phyloP scores from a whole-genome alignment of 2,329 filamentous ascomycete species.

The Diaporthe eres region DNA sequence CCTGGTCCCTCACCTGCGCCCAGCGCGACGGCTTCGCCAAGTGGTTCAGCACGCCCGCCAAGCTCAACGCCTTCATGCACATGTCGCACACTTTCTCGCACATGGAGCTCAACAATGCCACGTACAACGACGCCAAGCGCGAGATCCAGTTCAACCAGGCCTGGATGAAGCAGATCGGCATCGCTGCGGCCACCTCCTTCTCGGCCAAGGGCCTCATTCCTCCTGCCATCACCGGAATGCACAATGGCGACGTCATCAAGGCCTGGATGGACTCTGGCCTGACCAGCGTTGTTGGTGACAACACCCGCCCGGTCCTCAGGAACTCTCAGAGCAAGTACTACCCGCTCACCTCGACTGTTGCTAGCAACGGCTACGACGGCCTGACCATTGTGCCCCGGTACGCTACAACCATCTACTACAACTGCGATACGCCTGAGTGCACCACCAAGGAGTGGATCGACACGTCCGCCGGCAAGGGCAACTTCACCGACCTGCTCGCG shows the following conservation, averaged over 20 bases:
- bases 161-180: slow-evolving; percentile 23
- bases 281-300: slow-evolving; percentile 2
- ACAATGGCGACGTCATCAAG: slow-evolving; percentile 1
- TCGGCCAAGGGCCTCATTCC: slow-evolving; percentile 15
- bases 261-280: slow-evolving; percentile 20
- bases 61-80: slow-evolving; percentile 19
- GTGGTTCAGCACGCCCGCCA: slow-evolving; percentile 7
- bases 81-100: slow-evolving; percentile 26
- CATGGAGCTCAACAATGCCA: slow-evolving; percentile 1
- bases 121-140: neutral
- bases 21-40: slow-evolving; percentile 8
- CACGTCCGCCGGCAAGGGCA: neutral
- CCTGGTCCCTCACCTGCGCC: neutral
- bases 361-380: neutral
- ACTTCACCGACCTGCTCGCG: neutral
- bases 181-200: neutral
- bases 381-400: slow-evolving; percentile 2
- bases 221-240: neutral
- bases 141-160: slow-evolving; percentile 22
- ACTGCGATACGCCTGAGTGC: slow-evolving; percentile 10
- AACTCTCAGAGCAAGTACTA: slow-evolving; percentile 1
- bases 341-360: neutral
- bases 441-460: slow-evolving; percentile 9
- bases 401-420: slow-evolving; percentile 1
- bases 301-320: slow-evolving; percentile 3